phyloP scores from a whole-genome alignment of 192 early-diverging fungal genomes.

The Coemansia erecta region DNA sequence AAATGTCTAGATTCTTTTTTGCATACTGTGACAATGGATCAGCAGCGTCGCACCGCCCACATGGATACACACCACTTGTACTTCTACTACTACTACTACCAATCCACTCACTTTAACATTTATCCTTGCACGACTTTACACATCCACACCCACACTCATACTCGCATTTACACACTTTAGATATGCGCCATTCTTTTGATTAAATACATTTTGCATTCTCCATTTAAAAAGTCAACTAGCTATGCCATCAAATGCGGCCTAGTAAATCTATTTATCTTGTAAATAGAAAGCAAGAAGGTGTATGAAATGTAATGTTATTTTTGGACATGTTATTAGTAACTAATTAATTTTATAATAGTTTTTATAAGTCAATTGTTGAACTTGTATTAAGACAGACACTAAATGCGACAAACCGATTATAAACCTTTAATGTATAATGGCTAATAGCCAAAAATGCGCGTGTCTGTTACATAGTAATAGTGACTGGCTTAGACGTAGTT shows the following conservation, averaged over 20 bases:
- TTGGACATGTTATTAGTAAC: neutral
- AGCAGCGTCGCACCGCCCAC: no score
- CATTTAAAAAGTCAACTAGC: neutral
- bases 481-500: slow-evolving; percentile 32
- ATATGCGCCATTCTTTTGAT: neutral
- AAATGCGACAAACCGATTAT: neutral
- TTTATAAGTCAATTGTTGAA: neutral
- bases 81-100: no score
- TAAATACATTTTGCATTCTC: neutral
- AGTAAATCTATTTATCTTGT: no score
- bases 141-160: neutral
- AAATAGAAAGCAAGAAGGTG: no score
- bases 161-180: neutral
- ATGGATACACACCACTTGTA: no score
- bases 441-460: no score
- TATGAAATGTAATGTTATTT: no score
- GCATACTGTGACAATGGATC: no score
- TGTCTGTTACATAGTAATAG: neutral
- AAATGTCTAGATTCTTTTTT: no score
- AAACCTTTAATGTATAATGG: neutral
- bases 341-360: neutral
- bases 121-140: neutral
- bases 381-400: neutral
- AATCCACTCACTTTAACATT: neutral
- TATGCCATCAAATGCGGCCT: neutral